phyloP scores from a whole-genome alignment of 371 early-diverging fungal species.

The Rhizopus microsporus region DNA sequence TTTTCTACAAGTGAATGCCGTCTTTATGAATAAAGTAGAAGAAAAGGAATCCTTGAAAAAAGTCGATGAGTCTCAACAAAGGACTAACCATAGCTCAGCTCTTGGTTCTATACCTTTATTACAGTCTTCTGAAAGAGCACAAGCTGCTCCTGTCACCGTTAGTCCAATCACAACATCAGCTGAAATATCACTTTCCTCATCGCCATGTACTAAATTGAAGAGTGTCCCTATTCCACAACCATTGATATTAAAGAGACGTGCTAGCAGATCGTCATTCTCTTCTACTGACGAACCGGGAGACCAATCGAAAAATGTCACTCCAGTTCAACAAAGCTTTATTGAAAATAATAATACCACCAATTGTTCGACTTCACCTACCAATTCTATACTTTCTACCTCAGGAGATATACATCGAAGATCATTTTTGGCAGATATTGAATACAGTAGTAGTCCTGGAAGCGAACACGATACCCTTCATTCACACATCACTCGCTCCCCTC shows the following conservation, averaged over 20 bases:
- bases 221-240: constrained; percentile 50
- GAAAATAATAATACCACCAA: constrained; percentile 6
- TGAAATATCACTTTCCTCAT: constrained; percentile 19
- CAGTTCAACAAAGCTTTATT: constrained; percentile 5
- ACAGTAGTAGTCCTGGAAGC: constrained; percentile 28
- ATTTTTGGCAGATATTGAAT: constrained; percentile 24
- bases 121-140: constrained; percentile 14
- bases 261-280: constrained; percentile 37
- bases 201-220: constrained; percentile 23
- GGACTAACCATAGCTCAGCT: neutral
- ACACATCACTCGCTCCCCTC: constrained; percentile 13
- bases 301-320: constrained; percentile 7
- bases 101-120: constrained; percentile 3
- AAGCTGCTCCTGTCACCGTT: constrained; percentile 21
- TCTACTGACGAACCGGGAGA: constrained; percentile 27
- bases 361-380: constrained; percentile 19
- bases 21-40: constrained; percentile 3
- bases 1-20: neutral
- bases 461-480: constrained; percentile 15
- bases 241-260: constrained; percentile 36
- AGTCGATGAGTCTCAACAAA: neutral
- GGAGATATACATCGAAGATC: constrained; percentile 23
- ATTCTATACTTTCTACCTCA: constrained; percentile 8
- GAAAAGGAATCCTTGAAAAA: neutral
- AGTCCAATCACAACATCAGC: constrained; percentile 26